Base-by-base conservation (phyloP, 179 eudicot species). In the Beta macrorhiza region DNA sequence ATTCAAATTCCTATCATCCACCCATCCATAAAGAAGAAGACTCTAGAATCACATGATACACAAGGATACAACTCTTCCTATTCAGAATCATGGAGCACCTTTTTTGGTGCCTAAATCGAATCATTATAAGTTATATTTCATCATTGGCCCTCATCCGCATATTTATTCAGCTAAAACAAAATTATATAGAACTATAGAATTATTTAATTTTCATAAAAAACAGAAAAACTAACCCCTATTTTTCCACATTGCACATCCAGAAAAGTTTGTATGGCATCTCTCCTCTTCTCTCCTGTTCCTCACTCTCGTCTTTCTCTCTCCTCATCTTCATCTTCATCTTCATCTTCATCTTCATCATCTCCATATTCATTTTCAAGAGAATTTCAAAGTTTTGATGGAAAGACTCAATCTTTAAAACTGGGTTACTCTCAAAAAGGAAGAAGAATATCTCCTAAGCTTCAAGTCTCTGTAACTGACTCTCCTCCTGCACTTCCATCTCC, bases 391-490 rank as follows among this genome's bases (percentile, higher is more conserved):
- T 51, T 59, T 47, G 57, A 9, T 70, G 45, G 17, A 79, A 82
- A 80, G 56, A 13, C 80, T 61, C 85, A 71, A 12, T 58, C 84
- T 80, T 45, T 82, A 52, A 64, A 80, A 45, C 53, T 71, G 78
- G 62, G 57, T 83, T 56, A 53, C 32, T 17, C 12, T 64, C 14
- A 76, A 52, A 84, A 75, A n/a, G 80, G 80, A 56, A 81, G 59
- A 78, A 67, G 53, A 72, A 72, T 75, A 0, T 44, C 63, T 67
- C 79, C 82, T 47, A 79, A 51, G 49, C 78, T 72, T 49, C 77
- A 84, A 74, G 85, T 65, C 20, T 76, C 90, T 59, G 82, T 79
- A 19, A 29, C 55, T 7, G 91, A 86, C 2, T 59, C 87, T 1
- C 76, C 87, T 13, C 82, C 83, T 29, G 51, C 76, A 25, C 13